Evolutionary conservation across 768 basidiomycete species (phyloP).

Genomic region (Termitomyces sp.): DNA sequence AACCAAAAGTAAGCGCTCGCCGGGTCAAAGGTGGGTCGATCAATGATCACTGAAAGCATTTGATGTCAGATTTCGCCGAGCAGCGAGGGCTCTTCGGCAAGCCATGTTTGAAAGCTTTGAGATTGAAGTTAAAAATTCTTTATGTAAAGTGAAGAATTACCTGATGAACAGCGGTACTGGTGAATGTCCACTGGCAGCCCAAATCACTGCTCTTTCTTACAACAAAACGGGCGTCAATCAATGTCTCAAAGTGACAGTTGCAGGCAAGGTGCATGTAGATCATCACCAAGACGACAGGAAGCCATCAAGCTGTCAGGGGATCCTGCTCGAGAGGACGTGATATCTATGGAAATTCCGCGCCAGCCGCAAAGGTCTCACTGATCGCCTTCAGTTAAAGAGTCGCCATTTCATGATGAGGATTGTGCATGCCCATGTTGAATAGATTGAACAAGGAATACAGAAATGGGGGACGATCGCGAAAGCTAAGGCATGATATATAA

Average conservation of each 20-base stretch:
- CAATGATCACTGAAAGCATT: neutral
- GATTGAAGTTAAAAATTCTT: neutral
- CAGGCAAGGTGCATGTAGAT: neutral
- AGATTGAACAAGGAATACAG: neutral
- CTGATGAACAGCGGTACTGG: neutral
- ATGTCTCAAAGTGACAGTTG: neutral
- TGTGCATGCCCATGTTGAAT: neutral
- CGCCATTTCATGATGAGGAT: too few relatives aligned
- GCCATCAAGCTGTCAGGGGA: neutral
- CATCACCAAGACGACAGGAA: neutral
- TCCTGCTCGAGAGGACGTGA: neutral
- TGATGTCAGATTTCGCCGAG: neutral
- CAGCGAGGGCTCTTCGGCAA: too few relatives aligned
- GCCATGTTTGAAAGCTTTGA: too few relatives aligned
- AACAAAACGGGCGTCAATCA: neutral
- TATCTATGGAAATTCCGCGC: neutral
- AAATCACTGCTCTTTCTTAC: neutral
- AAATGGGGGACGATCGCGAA: neutral
- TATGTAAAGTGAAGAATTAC: neutral
- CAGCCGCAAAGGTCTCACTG: neutral
- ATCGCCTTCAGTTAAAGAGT: neutral
- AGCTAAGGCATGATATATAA: neutral
- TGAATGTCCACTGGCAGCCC: neutral
- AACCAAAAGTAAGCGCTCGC: neutral
- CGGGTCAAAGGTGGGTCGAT: neutral